phyloP scores from a whole-genome alignment of 78 protist species.

The Tieghemostelium lacteum region DNA sequence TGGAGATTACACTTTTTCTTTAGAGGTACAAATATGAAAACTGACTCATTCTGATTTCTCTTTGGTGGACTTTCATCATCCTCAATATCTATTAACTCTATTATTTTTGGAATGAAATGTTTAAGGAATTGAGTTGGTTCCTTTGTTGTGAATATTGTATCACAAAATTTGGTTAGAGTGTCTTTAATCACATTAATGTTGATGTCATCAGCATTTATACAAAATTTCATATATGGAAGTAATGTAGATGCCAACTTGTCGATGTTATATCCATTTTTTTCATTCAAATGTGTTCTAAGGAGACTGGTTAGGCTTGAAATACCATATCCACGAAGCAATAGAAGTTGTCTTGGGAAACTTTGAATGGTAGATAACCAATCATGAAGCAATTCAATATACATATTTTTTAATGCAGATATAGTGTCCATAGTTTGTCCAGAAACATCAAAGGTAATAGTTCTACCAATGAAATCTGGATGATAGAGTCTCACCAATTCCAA shows the following conservation, averaged over 20 bases:
- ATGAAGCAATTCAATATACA: not conserved
- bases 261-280: not conserved
- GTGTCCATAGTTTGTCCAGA: not conserved
- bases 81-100: not conserved
- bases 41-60: not conserved
- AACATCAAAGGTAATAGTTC: not conserved
- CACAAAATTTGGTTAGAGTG: too few species aligned
- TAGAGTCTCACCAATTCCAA: not conserved
- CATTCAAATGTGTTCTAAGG: not conserved
- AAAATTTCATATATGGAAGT: slow-evolving; percentile 11
- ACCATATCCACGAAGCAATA: slow-evolving; percentile 35
- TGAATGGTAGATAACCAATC: slow-evolving; percentile 13
- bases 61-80: not conserved
- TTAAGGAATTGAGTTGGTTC: not conserved
- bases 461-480: not conserved
- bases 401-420: not conserved
- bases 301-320: slow-evolving; percentile 15
- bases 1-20: not conserved
- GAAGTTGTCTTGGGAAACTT: not conserved
- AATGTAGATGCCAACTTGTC: not conserved
- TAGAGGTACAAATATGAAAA: not conserved
- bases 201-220: not conserved
- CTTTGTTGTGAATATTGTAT: not conserved
- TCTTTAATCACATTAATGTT: not conserved
- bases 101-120: not conserved